Conservation (phyloP, 2,329 filamentous ascomycete genomes). For the Orbilia ellipsospora region DNA sequence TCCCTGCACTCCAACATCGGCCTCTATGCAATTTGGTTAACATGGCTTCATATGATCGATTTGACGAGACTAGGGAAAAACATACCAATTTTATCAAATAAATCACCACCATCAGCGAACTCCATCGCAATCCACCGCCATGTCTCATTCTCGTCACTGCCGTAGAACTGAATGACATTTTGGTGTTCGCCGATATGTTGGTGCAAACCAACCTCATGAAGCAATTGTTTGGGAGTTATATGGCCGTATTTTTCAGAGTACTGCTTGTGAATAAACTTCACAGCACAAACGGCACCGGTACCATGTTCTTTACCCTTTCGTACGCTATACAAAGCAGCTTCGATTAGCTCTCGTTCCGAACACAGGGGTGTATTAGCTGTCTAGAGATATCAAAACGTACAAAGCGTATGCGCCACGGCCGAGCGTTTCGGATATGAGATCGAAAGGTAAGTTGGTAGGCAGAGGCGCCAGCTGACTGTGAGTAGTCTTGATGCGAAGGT, state of each 20-base stretch:
- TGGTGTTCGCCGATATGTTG: constrained; percentile 86
- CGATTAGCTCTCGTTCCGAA: constrained; percentile 35
- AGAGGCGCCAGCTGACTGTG: constrained; percentile 80
- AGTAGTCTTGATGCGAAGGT: constrained; percentile 20
- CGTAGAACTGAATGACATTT: constrained; percentile 94
- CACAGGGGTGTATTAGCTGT: too few relatives aligned
- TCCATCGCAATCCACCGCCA: constrained; percentile 99
- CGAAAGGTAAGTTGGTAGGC: constrained; percentile 86
- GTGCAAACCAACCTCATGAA: constrained; percentile 91
- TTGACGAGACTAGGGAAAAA: neutral
- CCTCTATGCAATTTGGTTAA: constrained; percentile 73
- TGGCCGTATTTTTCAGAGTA: constrained; percentile 91
- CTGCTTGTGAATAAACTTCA: constrained; percentile 98
- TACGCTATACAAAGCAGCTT: constrained; percentile 70
- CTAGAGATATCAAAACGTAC: constrained; percentile 67
- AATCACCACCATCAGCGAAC: constrained; percentile 89
- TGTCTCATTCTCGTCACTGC: constrained; percentile 81
- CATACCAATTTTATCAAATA: constrained; percentile 90
- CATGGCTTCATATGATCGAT: neutral
- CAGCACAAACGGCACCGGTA: constrained; percentile 78
- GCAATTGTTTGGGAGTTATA: constrained; percentile 86
- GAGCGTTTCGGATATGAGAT: constrained; percentile 95
- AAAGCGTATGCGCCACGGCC: constrained; percentile 97
- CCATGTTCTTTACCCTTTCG: constrained; percentile 76
- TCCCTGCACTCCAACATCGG: constrained; percentile 91